These are phyloP conservation scores for Syncephalastrum racemosum DNA, from an alignment of 371 early-diverging fungal genomes.

Conservation along the genomic window DNA sequence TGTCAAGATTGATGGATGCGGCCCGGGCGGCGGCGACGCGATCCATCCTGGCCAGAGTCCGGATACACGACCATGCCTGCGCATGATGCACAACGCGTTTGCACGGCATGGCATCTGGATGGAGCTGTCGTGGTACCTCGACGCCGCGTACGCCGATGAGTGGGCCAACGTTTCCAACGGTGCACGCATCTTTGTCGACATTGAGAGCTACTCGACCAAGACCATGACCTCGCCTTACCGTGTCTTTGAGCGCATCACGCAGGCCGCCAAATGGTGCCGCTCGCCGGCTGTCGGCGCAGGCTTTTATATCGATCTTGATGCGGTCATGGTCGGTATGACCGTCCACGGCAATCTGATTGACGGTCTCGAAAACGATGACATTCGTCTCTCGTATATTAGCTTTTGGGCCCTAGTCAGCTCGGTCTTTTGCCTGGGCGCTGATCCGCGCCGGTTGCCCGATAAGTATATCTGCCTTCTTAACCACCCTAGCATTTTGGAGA, in stretches of 20 bases:
- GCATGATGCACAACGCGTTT: constrained; percentile 36
- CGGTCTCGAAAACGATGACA: constrained; percentile 45
- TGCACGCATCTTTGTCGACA: constrained; percentile 39
- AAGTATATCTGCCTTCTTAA: constrained; percentile 36
- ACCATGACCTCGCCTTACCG: constrained; percentile 46
- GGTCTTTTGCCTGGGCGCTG: constrained; percentile 42
- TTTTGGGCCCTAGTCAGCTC: constrained; percentile 49
- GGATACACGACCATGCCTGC: constrained; percentile 34
- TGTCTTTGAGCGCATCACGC: constrained; percentile 40
- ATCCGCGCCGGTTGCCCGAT: constrained; percentile 41
- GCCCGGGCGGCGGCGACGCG: constrained; percentile 38
- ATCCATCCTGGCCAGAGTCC: constrained; percentile 32
- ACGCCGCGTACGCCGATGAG: constrained; percentile 33
- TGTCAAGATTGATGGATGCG: constrained; percentile 47
- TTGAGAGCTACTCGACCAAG: constrained; percentile 41
- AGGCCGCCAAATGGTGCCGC: constrained; percentile 33
- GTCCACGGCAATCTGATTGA: constrained; percentile 33
- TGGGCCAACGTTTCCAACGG: constrained; percentile 40
- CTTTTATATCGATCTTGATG: constrained; percentile 45
- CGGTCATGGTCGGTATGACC: constrained; percentile 45
- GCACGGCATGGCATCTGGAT: constrained; percentile 32
- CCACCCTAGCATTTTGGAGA: constrained; percentile 36
- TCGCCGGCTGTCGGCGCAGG: constrained; percentile 28
- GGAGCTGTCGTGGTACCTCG: constrained; percentile 47
- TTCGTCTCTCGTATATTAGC: constrained; percentile 37